Percentiles rank a stretch among this genome's conserved stretches.
Conservation (phyloP, 139 green algal genomes). For the Chlamydomonas applanata region DNA sequence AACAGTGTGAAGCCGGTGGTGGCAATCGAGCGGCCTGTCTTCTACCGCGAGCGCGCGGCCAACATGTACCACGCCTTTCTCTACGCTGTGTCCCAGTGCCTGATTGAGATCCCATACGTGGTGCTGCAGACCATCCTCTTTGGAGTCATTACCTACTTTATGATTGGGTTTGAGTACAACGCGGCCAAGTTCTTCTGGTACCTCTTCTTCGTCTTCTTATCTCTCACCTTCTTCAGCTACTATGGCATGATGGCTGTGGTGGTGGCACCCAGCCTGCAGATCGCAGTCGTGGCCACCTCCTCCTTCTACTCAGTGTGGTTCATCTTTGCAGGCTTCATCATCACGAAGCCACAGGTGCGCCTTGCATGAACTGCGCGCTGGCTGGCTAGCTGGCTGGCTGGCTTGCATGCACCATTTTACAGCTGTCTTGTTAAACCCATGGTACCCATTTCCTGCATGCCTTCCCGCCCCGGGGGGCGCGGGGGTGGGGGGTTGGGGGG, state of each 20-base stretch:
- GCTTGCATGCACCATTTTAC: too few species aligned
- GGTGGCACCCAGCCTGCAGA: conserved; percentile 46
- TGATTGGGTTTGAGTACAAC: conserved; percentile 43
- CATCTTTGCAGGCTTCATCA: conserved; percentile 29
- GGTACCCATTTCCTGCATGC: too few species aligned
- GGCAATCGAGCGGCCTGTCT: conserved; percentile 50
- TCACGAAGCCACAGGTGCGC: not conserved
- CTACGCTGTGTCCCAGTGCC: conserved; percentile 33
- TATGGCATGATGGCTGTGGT: conserved; percentile 54
- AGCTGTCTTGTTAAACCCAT: too few species aligned
- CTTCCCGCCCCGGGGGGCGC: too few species aligned
- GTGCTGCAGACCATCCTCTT: conserved; percentile 48
- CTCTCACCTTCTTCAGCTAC: conserved; percentile 54
- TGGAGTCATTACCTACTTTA: conserved; percentile 40
- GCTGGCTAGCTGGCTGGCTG: too few species aligned
- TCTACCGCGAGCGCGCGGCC: conserved; percentile 54
- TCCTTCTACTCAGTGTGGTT: conserved; percentile 12
- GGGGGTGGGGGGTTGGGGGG: too few species aligned
- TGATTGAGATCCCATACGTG: conserved; percentile 49
- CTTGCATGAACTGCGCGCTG: too few species aligned
- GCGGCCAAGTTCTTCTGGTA: conserved; percentile 58
- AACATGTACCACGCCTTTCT: conserved; percentile 18
- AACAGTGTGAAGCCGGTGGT: conserved; percentile 33
- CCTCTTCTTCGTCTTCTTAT: conserved; percentile 55
- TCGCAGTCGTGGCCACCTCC: conserved; percentile 22